Base-by-base conservation (phyloP, 1,284 basidiomycete genomes). In the Malassezia yamatoensis region DNA sequence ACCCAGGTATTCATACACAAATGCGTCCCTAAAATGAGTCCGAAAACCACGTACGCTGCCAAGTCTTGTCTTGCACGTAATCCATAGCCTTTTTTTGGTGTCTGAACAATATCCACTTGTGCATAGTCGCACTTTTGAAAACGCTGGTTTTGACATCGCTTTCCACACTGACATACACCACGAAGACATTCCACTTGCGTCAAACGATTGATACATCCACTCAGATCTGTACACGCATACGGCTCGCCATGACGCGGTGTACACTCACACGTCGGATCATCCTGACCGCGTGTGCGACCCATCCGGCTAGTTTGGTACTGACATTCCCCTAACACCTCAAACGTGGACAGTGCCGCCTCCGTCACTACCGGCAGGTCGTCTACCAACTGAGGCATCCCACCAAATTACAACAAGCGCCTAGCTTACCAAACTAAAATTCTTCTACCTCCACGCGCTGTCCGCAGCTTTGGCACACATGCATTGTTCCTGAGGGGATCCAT, bases 1-100 rank as follows among this genome's bases (percentile, higher is more conserved):
- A 41, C 94, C 94, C 24, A 98, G 84, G 74, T 99, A 98, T 77
- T 99, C 93, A 76, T 96, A 96, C 56, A 99, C 86, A 76, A 99
- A 91, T 0, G 82, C 72, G 70, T 96, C 91, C 64, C 90, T 72
- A 9, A 54, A 47, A 16, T 21, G 15, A 18, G 32, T 36, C 20
- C 5, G 32, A 13, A 20, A 11, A n/a, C n/a, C 61, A 80, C 86
- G 74, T 70, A 93, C 91, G 81, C 84, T 39, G 78, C 76, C 49
- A 98, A 77, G 72, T 86, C 80, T 21, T 76, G 76, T 51, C 80
- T 83, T 13, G 89, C 87, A 49, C 94, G 82, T 18, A 99, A 78
- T 38, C 93, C 93, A 77, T 83, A 96, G 0, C 93, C 93, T 76
- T 98, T 99, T 81, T 86, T 87, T 74, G 93, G 88, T 4, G 93